Evolutionary conservation across 2,329 filamentous ascomycete species (phyloP).

Genomic region (Mycogone perniciosa): DNA sequence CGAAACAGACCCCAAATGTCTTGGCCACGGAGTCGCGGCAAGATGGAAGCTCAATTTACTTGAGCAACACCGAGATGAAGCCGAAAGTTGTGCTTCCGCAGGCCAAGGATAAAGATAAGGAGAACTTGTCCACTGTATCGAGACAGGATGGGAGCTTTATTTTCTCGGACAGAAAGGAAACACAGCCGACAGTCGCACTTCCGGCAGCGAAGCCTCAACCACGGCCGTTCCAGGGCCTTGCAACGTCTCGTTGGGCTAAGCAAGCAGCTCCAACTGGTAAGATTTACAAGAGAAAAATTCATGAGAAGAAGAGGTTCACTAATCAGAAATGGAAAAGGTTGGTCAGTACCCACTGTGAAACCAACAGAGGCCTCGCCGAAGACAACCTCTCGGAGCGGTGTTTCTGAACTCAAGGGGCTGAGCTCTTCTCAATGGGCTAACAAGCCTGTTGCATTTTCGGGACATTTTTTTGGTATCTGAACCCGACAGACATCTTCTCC

Average conservation of each 20-base stretch:
- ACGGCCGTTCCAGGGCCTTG: slow-evolving; percentile 6
- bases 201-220: no score
- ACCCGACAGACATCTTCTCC: no score
- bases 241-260: slow-evolving; percentile 15
- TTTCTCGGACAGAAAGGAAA: neutral
- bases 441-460: neutral
- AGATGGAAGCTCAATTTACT: neutral
- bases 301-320: neutral
- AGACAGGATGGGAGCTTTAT: neutral
- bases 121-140: neutral
- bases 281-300: neutral
- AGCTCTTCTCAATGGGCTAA: slow-evolving; percentile 16
- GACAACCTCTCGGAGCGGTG: neutral
- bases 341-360: neutral
- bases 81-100: neutral
- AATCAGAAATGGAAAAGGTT: neutral
- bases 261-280: neutral
- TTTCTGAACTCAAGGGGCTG: slow-evolving; percentile 6
- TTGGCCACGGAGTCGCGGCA: neutral
- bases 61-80: neutral
- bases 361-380: neutral
- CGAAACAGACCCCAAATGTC: neutral
- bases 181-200: no score
- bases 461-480: neutral
- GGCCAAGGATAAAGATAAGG: slow-evolving; percentile 2